Percentiles rank a stretch among this genome's conserved stretches.
Conservation (phyloP, 371 early-diverging fungal genomes). For the Capillidium heterosporum region DNA sequence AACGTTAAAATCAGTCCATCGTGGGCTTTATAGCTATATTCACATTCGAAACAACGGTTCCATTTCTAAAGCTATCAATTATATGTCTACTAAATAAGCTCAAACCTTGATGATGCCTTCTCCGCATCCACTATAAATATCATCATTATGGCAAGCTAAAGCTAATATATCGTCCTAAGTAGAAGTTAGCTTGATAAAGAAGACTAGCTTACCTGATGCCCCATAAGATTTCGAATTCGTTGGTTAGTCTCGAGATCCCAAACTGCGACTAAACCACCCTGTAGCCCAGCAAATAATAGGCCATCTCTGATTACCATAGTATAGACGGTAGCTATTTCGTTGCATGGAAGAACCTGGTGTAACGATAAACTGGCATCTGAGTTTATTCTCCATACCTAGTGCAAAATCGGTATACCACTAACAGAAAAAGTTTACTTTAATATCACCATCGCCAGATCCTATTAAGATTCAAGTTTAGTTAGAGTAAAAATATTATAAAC, state of each 20-base stretch:
- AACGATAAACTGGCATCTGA: constrained; percentile 14
- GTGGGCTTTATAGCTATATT: constrained; percentile 35
- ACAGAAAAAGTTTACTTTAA: constrained; percentile 20
- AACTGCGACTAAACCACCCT: constrained; percentile 54
- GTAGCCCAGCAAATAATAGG: constrained; percentile 55
- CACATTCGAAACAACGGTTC: constrained; percentile 43
- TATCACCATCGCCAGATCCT: constrained; percentile 53
- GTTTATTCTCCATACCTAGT: constrained; percentile 36
- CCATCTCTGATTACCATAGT: constrained; percentile 46
- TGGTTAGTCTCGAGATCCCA: constrained; percentile 71
- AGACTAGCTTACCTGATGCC: constrained; percentile 23
- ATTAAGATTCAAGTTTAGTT: neutral
- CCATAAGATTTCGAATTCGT: constrained; percentile 40
- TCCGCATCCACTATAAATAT: constrained; percentile 47
- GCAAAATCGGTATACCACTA: neutral
- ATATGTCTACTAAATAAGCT: neutral
- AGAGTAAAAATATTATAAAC: constrained; percentile 9
- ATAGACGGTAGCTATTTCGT: constrained; percentile 35
- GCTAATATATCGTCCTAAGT: constrained; percentile 44
- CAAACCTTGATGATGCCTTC: constrained; percentile 54
- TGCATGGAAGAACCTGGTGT: constrained; percentile 15
- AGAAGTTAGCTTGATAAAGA: neutral
- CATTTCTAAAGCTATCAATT: constrained; percentile 24
- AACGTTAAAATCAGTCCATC: constrained; percentile 44
- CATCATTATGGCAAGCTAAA: constrained; percentile 21